phyloP scores from a whole-genome alignment of 208 protist species.

The Herpetomonas muscarum region DNA sequence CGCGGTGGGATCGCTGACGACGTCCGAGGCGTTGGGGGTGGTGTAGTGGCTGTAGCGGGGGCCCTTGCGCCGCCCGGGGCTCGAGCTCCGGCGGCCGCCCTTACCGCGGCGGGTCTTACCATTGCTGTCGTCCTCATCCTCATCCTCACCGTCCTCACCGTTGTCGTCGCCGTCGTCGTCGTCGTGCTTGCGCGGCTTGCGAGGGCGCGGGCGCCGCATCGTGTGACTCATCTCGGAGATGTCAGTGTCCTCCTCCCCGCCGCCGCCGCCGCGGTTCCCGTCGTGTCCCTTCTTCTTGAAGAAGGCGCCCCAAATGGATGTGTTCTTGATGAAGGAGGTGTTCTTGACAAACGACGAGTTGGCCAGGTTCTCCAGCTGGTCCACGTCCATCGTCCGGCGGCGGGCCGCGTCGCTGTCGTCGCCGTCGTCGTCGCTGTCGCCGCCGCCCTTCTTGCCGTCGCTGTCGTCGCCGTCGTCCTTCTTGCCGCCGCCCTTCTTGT shows the following conservation, averaged over 20 bases:
- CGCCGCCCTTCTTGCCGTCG: not conserved
- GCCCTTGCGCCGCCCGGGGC: too few species aligned
- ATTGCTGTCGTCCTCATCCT: not conserved
- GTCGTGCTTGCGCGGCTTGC: not conserved
- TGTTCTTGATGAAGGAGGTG: conserved; percentile 47
- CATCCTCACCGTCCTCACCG: conserved; percentile 21
- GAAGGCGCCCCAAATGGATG: conserved; percentile 35
- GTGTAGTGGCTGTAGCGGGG: too few species aligned
- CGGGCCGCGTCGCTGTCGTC: conserved; percentile 7
- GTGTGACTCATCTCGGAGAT: not conserved
- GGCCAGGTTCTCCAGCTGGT: conserved; percentile 11
- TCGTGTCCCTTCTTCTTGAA: conserved; percentile 26
- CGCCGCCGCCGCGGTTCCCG: conserved; percentile 6
- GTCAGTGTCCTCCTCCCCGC: not conserved
- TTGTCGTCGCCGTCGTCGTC: conserved; percentile 11
- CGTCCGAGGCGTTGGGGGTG: too few species aligned
- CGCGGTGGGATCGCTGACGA: too few species aligned
- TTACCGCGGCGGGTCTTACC: too few species aligned
- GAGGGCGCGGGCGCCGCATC: not conserved
- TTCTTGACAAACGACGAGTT: conserved; percentile 52
- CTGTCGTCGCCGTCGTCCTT: conserved; percentile 11
- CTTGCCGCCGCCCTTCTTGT: conserved; percentile 27
- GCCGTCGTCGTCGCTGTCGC: not conserved
- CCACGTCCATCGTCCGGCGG: conserved; percentile 6
- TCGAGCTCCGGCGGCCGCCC: too few species aligned